Evolutionary conservation across 2,329 filamentous ascomycete species (phyloP), one percentile per base, ranked within the genome.

Genomic region (Phialophora verrucosa): DNA sequence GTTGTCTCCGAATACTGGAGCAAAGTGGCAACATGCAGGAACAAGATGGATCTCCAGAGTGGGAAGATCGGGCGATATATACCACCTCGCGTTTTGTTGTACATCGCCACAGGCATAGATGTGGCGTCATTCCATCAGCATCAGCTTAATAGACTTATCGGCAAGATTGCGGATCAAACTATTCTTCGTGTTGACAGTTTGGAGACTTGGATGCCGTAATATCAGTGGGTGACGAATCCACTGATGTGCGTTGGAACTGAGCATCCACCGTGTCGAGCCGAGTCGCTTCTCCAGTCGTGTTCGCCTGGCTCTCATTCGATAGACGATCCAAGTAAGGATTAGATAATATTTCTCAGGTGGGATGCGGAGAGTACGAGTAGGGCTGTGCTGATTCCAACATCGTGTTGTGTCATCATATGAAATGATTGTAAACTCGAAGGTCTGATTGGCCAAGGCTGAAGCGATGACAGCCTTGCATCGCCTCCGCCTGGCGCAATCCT

Each of bases 341-440:
- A 27, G 11, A 51, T 14, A 17, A 14, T 51, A 27, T 29, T 11
- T 8, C 8, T 7, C 29, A 4, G 7, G 10, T 2, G 17, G 12
- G 11, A 25, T 55, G 29, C 8, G 53, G 27, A 27, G 23, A 10
- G 25, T 23, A 51, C 14, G 23, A 10, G 25, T 23, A 51, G 11
- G 12, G 53, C 53, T 55, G 53, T 55, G 53, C 53, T 55, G 53
- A 55, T 55, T n/a, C 53, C 53, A 55, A 55, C 53, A 55, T 35
- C 53, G 3, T 29, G 7, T 35, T 29, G 53, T 20, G 29, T 35
- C 29, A 55, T 25, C 53, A 31, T 31, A 17, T n/a, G 27, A 11
- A 27, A 20, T 20, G 12, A 11, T 20, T 29, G 25, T 27, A 23
- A 12, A 11, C 23, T 10, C 23, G 10, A 12, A 17, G 1, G 49